Conservation (phyloP, 306 rosid genomes). For the Crataegus laevigata region DNA sequence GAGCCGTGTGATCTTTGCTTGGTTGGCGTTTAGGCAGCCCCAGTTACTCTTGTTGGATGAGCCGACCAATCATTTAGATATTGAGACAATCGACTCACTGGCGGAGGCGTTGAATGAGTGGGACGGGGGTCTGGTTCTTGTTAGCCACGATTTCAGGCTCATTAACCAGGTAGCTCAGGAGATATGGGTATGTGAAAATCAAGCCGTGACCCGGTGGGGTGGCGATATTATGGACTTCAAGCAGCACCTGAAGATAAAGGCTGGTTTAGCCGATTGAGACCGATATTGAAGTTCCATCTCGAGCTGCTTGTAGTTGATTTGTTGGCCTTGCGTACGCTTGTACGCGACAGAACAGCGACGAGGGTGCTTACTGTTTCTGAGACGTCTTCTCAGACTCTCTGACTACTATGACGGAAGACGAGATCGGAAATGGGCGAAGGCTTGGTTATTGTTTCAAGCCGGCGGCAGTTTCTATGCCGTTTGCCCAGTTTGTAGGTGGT, state of each 20-base stretch:
- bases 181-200: constrained; percentile 95
- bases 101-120: constrained; percentile 97
- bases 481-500: constrained; percentile 12
- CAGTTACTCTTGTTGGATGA: constrained; percentile 85
- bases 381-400: constrained; percentile 9
- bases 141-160: constrained; percentile 97
- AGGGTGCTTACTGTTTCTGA: constrained; percentile 16
- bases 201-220: constrained; percentile 77
- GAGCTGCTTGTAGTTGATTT: neutral
- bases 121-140: constrained; percentile 98
- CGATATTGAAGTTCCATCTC: neutral
- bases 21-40: constrained; percentile 95
- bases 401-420: constrained; percentile 12
- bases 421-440: constrained; percentile 14
- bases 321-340: constrained; percentile 3
- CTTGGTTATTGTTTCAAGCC: constrained; percentile 32
- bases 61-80: constrained; percentile 96
- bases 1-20: constrained; percentile 88
- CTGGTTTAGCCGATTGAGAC: constrained; percentile 35
- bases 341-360: constrained; percentile 13
- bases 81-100: constrained; percentile 87
- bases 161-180: constrained; percentile 95
- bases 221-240: constrained; percentile 95
- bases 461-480: constrained; percentile 13
- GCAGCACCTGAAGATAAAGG: constrained; percentile 65